phyloP scores from a whole-genome alignment of 805 yeast species.

The Candida sonorensis region DNA sequence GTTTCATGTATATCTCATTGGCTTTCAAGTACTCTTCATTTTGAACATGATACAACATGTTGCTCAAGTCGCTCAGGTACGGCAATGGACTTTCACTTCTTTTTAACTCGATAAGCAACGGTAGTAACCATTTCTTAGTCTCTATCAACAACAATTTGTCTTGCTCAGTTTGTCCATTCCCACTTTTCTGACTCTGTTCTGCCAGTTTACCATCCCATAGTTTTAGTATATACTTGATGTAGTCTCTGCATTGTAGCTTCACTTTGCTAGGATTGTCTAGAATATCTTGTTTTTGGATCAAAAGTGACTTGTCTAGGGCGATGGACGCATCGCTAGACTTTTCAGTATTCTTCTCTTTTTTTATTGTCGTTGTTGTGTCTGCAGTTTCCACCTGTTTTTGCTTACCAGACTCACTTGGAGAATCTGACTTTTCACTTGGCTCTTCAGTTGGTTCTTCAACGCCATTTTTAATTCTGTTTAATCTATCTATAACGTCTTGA shows the following conservation, averaged over 20 bases:
- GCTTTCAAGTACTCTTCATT: slow-evolving; percentile 45
- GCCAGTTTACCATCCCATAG: slow-evolving; percentile 29
- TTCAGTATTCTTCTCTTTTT: too few relatives aligned
- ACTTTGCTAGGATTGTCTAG: slow-evolving; percentile 26
- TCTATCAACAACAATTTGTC: slow-evolving; percentile 29
- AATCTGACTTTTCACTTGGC: too few relatives aligned
- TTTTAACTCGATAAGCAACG: slow-evolving; percentile 49
- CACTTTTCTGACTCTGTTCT: slow-evolving; percentile 3
- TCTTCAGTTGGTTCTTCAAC: too few relatives aligned
- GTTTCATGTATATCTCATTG: slow-evolving; percentile 60
- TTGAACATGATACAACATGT: slow-evolving; percentile 59
- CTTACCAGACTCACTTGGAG: too few relatives aligned
- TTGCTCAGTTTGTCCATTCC: slow-evolving; percentile 11
- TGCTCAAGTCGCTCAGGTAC: slow-evolving; percentile 47
- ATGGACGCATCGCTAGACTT: too few relatives aligned
- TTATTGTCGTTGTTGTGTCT: too few relatives aligned
- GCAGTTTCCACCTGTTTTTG: too few relatives aligned
- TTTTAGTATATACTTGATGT: slow-evolving; percentile 34
- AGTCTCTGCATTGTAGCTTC: slow-evolving; percentile 37
- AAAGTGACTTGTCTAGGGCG: too few relatives aligned
- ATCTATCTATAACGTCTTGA: not conserved
- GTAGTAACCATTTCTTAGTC: slow-evolving; percentile 43
- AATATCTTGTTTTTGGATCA: slow-evolving; percentile 28
- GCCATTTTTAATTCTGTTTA: not conserved
- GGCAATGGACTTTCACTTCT: slow-evolving; percentile 31